These are phyloP conservation scores for Leptographium procerum DNA, from an alignment of 2,329 filamentous ascomycete genomes.

Conservation along the genomic window DNA sequence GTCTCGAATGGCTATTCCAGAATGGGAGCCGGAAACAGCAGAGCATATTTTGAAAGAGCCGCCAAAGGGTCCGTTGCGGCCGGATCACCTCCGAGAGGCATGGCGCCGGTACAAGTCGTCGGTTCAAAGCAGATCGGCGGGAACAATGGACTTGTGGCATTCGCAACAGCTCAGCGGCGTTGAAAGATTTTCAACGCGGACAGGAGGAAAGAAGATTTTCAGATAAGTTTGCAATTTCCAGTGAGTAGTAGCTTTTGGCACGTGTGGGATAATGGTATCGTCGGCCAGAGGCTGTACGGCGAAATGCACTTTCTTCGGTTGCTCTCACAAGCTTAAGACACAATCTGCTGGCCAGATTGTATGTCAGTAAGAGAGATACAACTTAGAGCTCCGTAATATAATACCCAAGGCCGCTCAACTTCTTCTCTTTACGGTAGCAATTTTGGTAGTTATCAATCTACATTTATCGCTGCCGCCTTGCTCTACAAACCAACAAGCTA, in stretches of 20 bases:
- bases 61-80: slow-evolving; percentile 49
- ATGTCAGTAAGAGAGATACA: no score
- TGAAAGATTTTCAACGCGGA: slow-evolving; percentile 45
- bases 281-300: not conserved
- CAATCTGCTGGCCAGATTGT: no score
- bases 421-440: no score
- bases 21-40: slow-evolving; percentile 15
- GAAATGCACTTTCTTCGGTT: not conserved
- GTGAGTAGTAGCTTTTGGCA: not conserved
- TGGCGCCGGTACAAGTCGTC: slow-evolving; percentile 54
- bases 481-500: no score
- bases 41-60: slow-evolving; percentile 24
- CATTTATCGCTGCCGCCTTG: no score
- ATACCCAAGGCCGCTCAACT: no score
- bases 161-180: slow-evolving; percentile 47
- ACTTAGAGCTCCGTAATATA: no score
- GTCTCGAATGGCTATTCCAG: slow-evolving; percentile 15
- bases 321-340: no score
- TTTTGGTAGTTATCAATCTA: no score
- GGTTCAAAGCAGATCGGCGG: slow-evolving; percentile 51
- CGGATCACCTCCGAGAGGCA: slow-evolving; percentile 66
- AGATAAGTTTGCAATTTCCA: slow-evolving; percentile 13
- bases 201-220: slow-evolving; percentile 41
- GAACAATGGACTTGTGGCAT: slow-evolving; percentile 49
- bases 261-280: not conserved